Conservation (phyloP, 192 early-diverging fungal genomes). For the Irineochytrium annulatum region DNA sequence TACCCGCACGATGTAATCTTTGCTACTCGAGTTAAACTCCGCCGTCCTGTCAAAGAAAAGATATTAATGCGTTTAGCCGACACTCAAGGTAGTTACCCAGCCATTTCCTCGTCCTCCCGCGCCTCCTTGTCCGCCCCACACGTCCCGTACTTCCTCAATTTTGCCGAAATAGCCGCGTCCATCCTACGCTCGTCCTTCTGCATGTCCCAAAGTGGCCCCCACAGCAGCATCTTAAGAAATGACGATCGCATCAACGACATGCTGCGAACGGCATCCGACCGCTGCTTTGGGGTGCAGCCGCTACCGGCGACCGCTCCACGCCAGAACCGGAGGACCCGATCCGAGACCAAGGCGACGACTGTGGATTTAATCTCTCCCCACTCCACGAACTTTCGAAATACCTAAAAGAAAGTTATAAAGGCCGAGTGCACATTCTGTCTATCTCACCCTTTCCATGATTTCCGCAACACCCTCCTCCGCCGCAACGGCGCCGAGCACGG, state of each 20-base stretch:
- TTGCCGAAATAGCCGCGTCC: slow-evolving; percentile 41
- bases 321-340: slow-evolving; percentile 2
- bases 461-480: neutral
- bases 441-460: neutral
- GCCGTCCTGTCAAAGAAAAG: slow-evolving; percentile 28
- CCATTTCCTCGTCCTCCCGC: neutral
- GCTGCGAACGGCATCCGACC: neutral
- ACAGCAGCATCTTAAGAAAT: slow-evolving; percentile 33
- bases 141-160: slow-evolving; percentile 14
- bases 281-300: neutral
- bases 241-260: slow-evolving; percentile 16
- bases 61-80: neutral
- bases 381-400: neutral
- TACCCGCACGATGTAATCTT: slow-evolving; percentile 54
- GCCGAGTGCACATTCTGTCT: neutral
- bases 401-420: slow-evolving; percentile 4
- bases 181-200: slow-evolving; percentile 44
- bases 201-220: slow-evolving; percentile 45
- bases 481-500: neutral
- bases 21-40: slow-evolving; percentile 38
- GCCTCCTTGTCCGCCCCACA: neutral
- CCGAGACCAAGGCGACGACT: neutral
- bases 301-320: neutral
- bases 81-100: neutral
- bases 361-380: slow-evolving; percentile 3